Base-by-base conservation (phyloP, 208 protist species). In the Vickermania spadyakhi region DNA sequence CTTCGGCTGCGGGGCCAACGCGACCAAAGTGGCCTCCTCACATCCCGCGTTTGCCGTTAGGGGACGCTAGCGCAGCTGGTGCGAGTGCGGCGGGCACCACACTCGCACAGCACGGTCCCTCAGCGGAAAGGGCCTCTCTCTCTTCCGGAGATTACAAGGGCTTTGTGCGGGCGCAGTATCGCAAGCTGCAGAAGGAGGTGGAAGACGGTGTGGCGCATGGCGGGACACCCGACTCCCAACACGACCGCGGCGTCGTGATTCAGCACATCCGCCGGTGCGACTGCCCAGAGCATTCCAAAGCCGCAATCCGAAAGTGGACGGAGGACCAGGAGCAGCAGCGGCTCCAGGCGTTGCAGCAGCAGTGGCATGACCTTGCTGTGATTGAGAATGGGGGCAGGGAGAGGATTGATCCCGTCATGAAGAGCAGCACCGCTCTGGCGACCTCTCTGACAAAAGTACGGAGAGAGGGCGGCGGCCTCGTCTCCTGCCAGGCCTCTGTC, bases 381-480 rank as follows among this genome's bases (percentile, higher is more conserved):
- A 83, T 83, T 55, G 31, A 63, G 23, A 83, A 83, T 56, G 73
- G 73, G 31, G 77, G 77, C 25, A 64, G 72, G 3, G 75, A 82
- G 58, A 49, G 64, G 42, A 59, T 82, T 11, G 65, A 63, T 3
- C 49, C 28, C 3, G 56, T 56, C n/a, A 60, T 77, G 68, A 74
- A 75, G 50, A 75, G 65, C 49, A 82, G 72, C 59, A 55, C 69
- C 11, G 36, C 53, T 22, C 61, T 82, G 41, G 72, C 75, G 0
- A 54, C 59, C 22, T 58, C 75, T 22, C 58, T 82, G 54, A 66
- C 71, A 1, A 62, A 68, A 42, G 51, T 23, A 7, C 57, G 70
- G 51, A 57, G 72, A 14, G 61, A 50, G 2, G 62, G 72, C 30
- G 41, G 45, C 45, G 60, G 62, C 31, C 22, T 31, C 41, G 36